Conservation (phyloP, 768 basidiomycete genomes). For the Agaricus sinodeliciosus region DNA sequence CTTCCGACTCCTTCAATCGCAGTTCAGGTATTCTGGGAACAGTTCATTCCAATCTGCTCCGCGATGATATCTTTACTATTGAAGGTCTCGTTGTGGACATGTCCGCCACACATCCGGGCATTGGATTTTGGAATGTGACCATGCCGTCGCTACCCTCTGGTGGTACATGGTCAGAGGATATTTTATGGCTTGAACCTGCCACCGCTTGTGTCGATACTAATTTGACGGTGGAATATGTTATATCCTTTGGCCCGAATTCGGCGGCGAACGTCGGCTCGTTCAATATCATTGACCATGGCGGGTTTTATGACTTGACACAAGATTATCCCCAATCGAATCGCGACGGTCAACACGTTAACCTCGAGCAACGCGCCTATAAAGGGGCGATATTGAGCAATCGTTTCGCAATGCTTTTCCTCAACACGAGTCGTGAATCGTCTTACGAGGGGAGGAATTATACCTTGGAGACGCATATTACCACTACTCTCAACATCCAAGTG, state of each 20-base stretch:
- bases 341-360: not conserved
- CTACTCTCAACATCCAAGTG: not conserved
- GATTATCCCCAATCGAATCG: constrained; percentile 11
- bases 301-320: constrained; percentile 10
- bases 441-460: not conserved
- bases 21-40: not conserved
- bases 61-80: constrained; percentile 15
- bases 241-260: not conserved
- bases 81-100: constrained; percentile 16
- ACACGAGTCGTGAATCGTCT: not conserved
- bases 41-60: constrained; percentile 10
- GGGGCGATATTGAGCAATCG: not conserved
- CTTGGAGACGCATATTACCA: not conserved
- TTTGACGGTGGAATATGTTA: constrained; percentile 15
- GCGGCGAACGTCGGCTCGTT: not conserved
- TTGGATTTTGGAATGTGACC: constrained; percentile 6
- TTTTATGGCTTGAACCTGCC: constrained; percentile 19
- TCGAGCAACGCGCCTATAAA: not conserved
- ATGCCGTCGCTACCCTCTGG: constrained; percentile 1
- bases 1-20: not conserved
- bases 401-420: not conserved
- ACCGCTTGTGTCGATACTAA: constrained; percentile 17
- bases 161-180: constrained; percentile 15
- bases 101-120: constrained; percentile 6
- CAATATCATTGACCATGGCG: constrained; percentile 15